These are phyloP conservation scores for Iberis amara DNA, from an alignment of 441 rosid species.

Conservation along the genomic window DNA sequence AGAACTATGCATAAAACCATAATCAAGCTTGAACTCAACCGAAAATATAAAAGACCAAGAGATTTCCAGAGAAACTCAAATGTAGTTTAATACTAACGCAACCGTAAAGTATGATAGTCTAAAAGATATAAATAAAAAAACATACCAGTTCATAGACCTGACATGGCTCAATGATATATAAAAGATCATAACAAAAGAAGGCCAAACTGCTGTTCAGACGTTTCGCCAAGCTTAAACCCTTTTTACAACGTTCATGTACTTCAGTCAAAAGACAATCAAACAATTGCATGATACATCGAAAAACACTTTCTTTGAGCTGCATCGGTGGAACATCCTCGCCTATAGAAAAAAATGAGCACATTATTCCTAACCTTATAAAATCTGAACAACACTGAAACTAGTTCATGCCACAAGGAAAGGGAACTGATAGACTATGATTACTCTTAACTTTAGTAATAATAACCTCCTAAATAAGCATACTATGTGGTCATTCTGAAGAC, in stretches of 20 bases:
- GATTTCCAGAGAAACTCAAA: constrained; percentile 16
- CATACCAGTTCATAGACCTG: constrained; percentile 98
- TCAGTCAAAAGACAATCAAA: constrained; percentile 97
- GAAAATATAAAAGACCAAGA: constrained; percentile 8
- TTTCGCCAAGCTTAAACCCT: constrained; percentile 94
- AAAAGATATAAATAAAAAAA: constrained; percentile 13
- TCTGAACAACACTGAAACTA: constrained; percentile 16
- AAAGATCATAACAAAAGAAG: constrained; percentile 96
- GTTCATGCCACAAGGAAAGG: constrained; percentile 12
- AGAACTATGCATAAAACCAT: constrained; percentile 16
- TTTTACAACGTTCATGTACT: constrained; percentile 97
- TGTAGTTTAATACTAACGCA: constrained; percentile 3
- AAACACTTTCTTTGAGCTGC: constrained; percentile 96
- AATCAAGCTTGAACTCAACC: constrained; percentile 20
- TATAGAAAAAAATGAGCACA: constrained; percentile 24
- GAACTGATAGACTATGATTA: constrained; percentile 7
- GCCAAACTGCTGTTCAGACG: constrained; percentile 98
- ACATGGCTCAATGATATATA: constrained; percentile 92
- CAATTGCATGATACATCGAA: constrained; percentile 86
- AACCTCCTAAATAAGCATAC: constrained; percentile 8
- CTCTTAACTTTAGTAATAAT: constrained; percentile 1
- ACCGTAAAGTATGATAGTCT: constrained; percentile 9
- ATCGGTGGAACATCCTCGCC: constrained; percentile 98
- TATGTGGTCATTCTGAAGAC: background rate
- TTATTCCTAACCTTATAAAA: constrained; percentile 14